Base-by-base conservation (phyloP, 805 yeast species). In the Wickerhamomyces bisporus region DNA sequence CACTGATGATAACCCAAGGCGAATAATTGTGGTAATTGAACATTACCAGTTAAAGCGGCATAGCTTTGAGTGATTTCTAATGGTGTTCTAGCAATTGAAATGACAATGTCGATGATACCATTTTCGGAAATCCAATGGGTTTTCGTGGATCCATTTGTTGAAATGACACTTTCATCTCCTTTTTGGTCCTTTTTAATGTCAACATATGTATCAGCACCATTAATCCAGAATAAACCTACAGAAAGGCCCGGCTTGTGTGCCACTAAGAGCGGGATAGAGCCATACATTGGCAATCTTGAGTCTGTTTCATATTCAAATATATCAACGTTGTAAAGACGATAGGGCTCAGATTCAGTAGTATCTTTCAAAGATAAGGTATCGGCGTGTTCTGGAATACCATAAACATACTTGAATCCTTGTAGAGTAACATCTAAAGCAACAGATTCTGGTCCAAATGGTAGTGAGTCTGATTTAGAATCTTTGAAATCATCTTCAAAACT, bases 301-400 rank as follows among this genome's bases (percentile, higher is more conserved):
- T 85, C 76, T 2, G 81, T 70, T 49, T 86, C 94, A 57, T 93
- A 93, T 61, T 93, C 97, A 61, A 93, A 93, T 26, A 91, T 91
- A 58, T 93, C 99, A 21, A 89, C 97, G 50, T 93, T 91, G 68
- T 65, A 93, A 30, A 93, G 65, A 32, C 98, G 71, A 60, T 93
- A 93, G 3, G 98, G 98, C 38, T 81, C 84, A 2, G 53, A 44
- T 2, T 44, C 48, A 2, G 59, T 38, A 0, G 98, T 89, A 47
- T 85, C 91, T 39, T 79, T 77, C 47, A 93, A 65, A 15, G 81
- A 69, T 34, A 93, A 62, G 1, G 82, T 66, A 49, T 86, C 95
- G 0, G 98, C 91, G 54, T 93, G 98, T 60, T 93, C 98, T 0
- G 98, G 98, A 31, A 93, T 83, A n/a, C 99, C 99, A 58, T 76